A percentile compares a stretch with the other conserved stretches of the same genome.
Conservation (phyloP, 176 grass and related monocot genomes). For the Olyra latifolia region DNA sequence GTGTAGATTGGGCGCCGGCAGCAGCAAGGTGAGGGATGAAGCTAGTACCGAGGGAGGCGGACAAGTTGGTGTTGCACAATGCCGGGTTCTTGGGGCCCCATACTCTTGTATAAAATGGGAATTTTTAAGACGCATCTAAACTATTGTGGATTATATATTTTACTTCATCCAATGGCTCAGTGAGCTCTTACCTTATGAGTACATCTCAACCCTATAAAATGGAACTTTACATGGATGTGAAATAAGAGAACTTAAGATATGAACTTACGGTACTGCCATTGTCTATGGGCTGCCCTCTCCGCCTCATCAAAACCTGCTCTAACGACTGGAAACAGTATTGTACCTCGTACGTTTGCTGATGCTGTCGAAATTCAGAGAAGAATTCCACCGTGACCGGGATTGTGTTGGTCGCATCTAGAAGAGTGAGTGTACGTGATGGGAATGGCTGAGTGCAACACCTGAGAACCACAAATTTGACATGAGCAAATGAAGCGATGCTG, state of each 20-base stretch:
- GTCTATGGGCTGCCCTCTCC: constrained; percentile 31
- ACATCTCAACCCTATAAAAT: too few relatives aligned
- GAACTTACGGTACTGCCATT: constrained; percentile 52
- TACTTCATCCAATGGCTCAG: too few relatives aligned
- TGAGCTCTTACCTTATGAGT: too few relatives aligned
- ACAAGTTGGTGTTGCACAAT: too few relatives aligned
- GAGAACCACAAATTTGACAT: neutral
- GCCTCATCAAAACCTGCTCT: constrained; percentile 33
- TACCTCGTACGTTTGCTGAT: constrained; percentile 63
- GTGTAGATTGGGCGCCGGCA: too few relatives aligned
- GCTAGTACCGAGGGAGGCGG: too few relatives aligned
- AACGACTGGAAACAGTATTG: constrained; percentile 68
- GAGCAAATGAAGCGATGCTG: neutral
- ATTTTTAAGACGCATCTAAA: too few relatives aligned
- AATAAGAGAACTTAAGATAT: neutral
- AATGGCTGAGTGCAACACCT: constrained; percentile 87
- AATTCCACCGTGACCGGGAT: constrained; percentile 60
- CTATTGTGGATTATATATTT: too few relatives aligned
- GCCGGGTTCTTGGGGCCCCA: too few relatives aligned
- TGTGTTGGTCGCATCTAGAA: constrained; percentile 85
- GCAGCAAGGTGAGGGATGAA: too few relatives aligned
- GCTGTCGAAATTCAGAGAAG: constrained; percentile 36
- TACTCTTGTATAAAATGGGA: too few relatives aligned
- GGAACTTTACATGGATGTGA: too few relatives aligned
- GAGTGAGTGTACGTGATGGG: constrained; percentile 71